These are phyloP conservation scores for Termitomyces sp. DNA, from an alignment of 768 basidiomycete species.

Conservation along the genomic window DNA sequence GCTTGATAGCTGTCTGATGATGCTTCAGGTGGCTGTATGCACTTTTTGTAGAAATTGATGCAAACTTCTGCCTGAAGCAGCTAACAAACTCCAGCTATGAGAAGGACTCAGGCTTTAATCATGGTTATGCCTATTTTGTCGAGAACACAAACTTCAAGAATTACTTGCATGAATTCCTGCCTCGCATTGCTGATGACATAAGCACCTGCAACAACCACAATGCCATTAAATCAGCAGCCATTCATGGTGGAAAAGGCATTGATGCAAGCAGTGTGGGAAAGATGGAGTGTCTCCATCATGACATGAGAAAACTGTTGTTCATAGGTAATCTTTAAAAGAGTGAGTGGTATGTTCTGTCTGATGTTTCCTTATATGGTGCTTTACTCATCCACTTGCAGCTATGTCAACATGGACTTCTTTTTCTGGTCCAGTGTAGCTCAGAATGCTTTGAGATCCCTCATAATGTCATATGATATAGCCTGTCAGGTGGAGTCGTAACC, in stretches of 20 bases:
- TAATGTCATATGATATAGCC: conserved; percentile 15
- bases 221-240: conserved; percentile 4
- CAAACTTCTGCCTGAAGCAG: no score
- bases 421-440: conserved; percentile 16
- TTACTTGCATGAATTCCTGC: conserved; percentile 17
- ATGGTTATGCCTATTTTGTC: no score
- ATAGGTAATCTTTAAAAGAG: conserved; percentile 11
- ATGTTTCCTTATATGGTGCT: no score
- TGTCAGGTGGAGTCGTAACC: conserved; percentile 11
- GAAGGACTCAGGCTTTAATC: conserved; percentile 27
- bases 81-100: conserved; percentile 18
- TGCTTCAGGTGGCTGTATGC: conserved; percentile 18
- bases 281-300: conserved; percentile 25
- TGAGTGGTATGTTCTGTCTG: conserved; percentile 16
- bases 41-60: no score
- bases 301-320: conserved; percentile 17
- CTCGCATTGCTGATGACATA: conserved; percentile 14
- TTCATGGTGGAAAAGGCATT: conserved; percentile 8
- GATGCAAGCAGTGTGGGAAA: conserved; percentile 20
- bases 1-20: background rate
- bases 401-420: conserved; percentile 23
- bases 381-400: conserved; percentile 1
- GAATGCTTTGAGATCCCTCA: conserved; percentile 11
- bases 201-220: conserved; percentile 17
- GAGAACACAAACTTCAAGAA: conserved; percentile 18